phyloP scores from a whole-genome alignment of 805 yeast species.

The Myxozyma mucilagina region DNA sequence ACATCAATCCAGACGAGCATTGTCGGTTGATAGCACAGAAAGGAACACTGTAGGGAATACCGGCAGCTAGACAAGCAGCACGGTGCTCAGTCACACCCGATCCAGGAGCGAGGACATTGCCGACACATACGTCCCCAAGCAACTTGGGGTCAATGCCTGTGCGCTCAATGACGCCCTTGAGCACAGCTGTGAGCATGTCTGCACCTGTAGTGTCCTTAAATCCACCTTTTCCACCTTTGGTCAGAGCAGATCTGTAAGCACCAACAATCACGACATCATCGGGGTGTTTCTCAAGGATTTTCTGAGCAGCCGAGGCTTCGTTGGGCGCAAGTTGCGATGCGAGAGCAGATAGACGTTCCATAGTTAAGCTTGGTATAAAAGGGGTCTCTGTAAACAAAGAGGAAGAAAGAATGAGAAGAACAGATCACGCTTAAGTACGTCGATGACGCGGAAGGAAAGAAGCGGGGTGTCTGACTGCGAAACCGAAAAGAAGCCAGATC shows the following conservation, averaged over 20 bases:
- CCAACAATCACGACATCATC: constrained; percentile 89
- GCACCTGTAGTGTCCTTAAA: constrained; percentile 83
- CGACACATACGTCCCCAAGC: constrained; percentile 84
- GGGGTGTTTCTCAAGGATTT: constrained; percentile 58
- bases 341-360: constrained; percentile 20
- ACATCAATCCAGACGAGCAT: constrained; percentile 92
- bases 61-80: constrained; percentile 89
- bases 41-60: constrained; percentile 77
- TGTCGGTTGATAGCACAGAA: constrained; percentile 87
- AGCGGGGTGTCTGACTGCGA: too few relatives aligned
- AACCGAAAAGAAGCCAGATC: neutral
- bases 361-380: neutral
- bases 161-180: constrained; percentile 60
- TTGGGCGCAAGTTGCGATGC: constrained; percentile 30
- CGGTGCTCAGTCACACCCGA: constrained; percentile 96
- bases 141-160: constrained; percentile 53
- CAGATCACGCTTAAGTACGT: neutral
- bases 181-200: constrained; percentile 66
- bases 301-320: constrained; percentile 36
- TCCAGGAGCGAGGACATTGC: constrained; percentile 88
- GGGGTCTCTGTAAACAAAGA: neutral
- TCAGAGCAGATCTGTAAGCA: constrained; percentile 87
- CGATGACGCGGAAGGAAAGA: neutral
- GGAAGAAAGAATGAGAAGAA: neutral
- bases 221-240: constrained; percentile 83